phyloP scores from a whole-genome alignment of 495 filamentous ascomycete genomes.

The Aspergillus steynii region DNA sequence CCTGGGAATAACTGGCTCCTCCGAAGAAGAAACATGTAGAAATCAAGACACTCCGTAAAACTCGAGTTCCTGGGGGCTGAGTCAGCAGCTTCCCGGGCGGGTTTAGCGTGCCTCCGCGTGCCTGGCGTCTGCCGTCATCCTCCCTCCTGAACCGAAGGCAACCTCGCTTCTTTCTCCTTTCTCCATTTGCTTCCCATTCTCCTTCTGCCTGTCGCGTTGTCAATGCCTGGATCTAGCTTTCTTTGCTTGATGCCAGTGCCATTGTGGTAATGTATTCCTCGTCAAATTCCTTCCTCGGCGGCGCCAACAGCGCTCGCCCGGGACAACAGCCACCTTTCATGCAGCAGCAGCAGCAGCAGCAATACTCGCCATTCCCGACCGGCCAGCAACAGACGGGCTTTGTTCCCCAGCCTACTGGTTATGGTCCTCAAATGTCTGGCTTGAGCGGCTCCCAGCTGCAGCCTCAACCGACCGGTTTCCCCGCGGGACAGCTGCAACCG shows the following conservation, averaged over 20 bases:
- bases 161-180: slow-evolving; percentile 7
- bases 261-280: slow-evolving; percentile 75
- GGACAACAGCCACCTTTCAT: slow-evolving; percentile 58
- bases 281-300: slow-evolving; percentile 80
- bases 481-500: slow-evolving; percentile 61
- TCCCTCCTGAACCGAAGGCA: slow-evolving; percentile 4
- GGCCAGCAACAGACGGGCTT: slow-evolving; percentile 55
- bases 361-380: slow-evolving; percentile 46
- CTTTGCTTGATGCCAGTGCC: slow-evolving; percentile 30
- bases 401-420: slow-evolving; percentile 53
- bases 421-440: slow-evolving; percentile 53
- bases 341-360: slow-evolving; percentile 28
- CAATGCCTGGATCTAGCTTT: slow-evolving; percentile 24
- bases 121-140: slow-evolving; percentile 11
- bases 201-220: slow-evolving; percentile 15
- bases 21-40: too few species aligned
- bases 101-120: slow-evolving; percentile 17
- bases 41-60: too few species aligned
- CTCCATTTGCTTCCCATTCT: slow-evolving; percentile 12
- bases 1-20: too few species aligned
- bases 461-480: slow-evolving; percentile 59
- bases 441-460: slow-evolving; percentile 51
- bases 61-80: background rate
- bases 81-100: background rate
- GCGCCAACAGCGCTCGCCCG: slow-evolving; percentile 71